Base-by-base conservation (phyloP, 1,139 yeast species). In the Hyphopichia fennica region DNA sequence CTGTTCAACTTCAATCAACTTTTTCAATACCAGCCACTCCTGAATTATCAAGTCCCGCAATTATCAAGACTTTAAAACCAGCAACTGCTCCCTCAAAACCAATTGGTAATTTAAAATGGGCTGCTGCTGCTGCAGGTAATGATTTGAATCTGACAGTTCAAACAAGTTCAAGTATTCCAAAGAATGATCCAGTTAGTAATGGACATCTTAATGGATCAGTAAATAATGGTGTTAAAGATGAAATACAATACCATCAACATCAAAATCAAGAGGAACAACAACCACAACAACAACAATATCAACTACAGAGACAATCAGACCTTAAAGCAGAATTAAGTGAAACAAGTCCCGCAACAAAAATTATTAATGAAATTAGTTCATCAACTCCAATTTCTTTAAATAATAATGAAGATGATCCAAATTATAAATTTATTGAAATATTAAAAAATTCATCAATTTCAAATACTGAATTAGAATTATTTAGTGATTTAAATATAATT, bases 81-180 rank as follows among this genome's bases (percentile, higher is more conserved):
- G 88, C 89, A 1, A 72, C 82, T 0, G 74, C 84, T 6, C 89
- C 89, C 10, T 67, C 80, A 10, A 79, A 79, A 48, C 87, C 87
- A 1, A 75, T 77, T 3, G 81, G 83, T 14, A 85, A 79, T 44
- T 65, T 83, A 49, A 82, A 83, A 52, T 84, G 91, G 79, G 78
- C 93, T 0, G 77, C 84, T 1, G 84, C 87, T 1, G 87, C 85
- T 2, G 82, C 83, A 5, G 79, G 79, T 25, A 31, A 37, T 31
- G 35, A 37, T 17, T 4, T 16, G 3, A 29, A 14, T n/a, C 9
- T 11, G n/a, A 25, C 8, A 4, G 11, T 4, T 25, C n/a, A 7
- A 10, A 43, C 47, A 43, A 8, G 4, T 4, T 25, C 28, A 25
- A 25, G 31, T 29, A 6, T 18, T 10, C n/a, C 34, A 19, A 19